These are phyloP conservation scores for Phytopythium helicoides DNA, from an alignment of 352 stramenopile genomes.

Conservation along the genomic window DNA sequence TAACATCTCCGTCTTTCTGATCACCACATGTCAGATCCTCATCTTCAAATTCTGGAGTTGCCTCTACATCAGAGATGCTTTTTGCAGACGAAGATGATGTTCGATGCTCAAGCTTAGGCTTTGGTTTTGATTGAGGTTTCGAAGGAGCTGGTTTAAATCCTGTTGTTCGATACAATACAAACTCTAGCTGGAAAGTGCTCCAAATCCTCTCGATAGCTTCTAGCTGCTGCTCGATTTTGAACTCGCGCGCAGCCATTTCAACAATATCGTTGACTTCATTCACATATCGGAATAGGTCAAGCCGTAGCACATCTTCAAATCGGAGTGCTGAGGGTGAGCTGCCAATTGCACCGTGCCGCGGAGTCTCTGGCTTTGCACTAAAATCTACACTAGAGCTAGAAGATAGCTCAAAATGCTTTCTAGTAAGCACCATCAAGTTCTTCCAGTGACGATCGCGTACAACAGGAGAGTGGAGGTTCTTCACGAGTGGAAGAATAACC, in stretches of 20 bases:
- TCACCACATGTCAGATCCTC: slow-evolving; percentile 5
- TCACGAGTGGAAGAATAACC: slow-evolving; percentile 89
- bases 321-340: slow-evolving; percentile 45
- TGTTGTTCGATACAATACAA: slow-evolving; percentile 87
- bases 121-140: neutral
- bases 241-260: slow-evolving; percentile 94
- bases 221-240: slow-evolving; percentile 98
- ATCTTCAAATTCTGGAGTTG: too few relatives aligned
- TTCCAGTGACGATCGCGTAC: slow-evolving; percentile 90
- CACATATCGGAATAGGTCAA: slow-evolving; percentile 92
- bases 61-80: neutral
- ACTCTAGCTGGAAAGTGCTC: slow-evolving; percentile 90
- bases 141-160: slow-evolving; percentile 16
- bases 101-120: neutral
- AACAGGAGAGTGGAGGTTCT: slow-evolving; percentile 86
- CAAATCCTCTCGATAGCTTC: slow-evolving; percentile 89
- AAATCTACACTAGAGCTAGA: slow-evolving; percentile 4
- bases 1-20: slow-evolving; percentile 73
- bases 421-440: slow-evolving; percentile 79
- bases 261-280: slow-evolving; percentile 94
- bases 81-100: slow-evolving; percentile 1
- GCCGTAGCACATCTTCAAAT: slow-evolving; percentile 90
- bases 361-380: slow-evolving; percentile 2
- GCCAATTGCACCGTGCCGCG: neutral
- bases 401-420: slow-evolving; percentile 82